Percentiles rank a stretch among this genome's conserved stretches.
phyloP scores from a whole-genome alignment of 164 flowering plant genomes.

The Amborella trichopoda region DNA sequence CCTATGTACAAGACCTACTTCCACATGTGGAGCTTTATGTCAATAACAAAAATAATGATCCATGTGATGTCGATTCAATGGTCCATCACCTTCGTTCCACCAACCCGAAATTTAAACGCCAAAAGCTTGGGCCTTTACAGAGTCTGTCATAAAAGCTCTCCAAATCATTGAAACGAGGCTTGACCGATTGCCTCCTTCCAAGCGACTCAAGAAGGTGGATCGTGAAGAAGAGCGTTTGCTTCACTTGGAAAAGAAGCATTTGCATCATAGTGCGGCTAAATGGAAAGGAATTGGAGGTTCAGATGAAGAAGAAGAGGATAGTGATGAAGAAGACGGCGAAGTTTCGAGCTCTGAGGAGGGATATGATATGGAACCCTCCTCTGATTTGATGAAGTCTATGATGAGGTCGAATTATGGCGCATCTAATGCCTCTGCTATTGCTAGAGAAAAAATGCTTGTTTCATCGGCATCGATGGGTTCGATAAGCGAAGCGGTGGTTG shows the following conservation, averaged over 20 bases:
- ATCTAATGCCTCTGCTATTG: constrained; percentile 3
- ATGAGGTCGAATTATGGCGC: constrained; percentile 26
- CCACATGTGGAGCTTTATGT: constrained; percentile 24
- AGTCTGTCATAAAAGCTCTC: too few species aligned
- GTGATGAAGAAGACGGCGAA: constrained; percentile 18
- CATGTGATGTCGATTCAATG: constrained; percentile 22
- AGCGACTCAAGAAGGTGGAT: not conserved
- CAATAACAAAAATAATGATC: constrained; percentile 10
- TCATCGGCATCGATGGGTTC: constrained; percentile 28
- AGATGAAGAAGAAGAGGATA: not conserved
- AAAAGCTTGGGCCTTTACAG: constrained; percentile 25
- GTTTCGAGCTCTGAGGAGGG: constrained; percentile 68
- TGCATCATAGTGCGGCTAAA: constrained; percentile 2
- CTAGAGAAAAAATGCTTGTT: constrained; percentile 1
- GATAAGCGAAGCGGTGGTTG: constrained; percentile 6
- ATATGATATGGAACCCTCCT: constrained; percentile 37
- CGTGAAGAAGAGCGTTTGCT: constrained; percentile 24
- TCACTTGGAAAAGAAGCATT: constrained; percentile 8
- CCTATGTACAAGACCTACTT: constrained; percentile 4
- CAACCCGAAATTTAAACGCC: constrained; percentile 35
- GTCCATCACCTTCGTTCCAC: constrained; percentile 36
- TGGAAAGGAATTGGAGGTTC: not conserved
- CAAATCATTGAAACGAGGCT: constrained; percentile 19
- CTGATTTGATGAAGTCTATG: constrained; percentile 58
- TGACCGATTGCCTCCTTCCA: constrained; percentile 2